phyloP scores from a whole-genome alignment of 83 land plant species.

The Diphasiastrum complanatum region DNA sequence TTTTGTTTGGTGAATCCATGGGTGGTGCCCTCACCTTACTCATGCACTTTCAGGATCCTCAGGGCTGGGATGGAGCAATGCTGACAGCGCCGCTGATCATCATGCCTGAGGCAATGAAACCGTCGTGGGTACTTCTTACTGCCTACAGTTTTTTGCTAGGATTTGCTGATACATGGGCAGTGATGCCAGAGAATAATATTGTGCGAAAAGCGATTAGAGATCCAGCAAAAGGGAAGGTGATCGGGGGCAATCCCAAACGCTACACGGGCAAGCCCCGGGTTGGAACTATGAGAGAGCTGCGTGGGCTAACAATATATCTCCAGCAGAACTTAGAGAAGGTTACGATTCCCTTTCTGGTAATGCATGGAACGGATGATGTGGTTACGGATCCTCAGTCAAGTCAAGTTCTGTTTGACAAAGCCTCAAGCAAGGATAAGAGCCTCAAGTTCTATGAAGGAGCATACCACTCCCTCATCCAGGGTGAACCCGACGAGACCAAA shows the following conservation, averaged over 20 bases:
- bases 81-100: slow-evolving; percentile 80
- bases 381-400: slow-evolving; percentile 22
- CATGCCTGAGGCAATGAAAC: slow-evolving; percentile 68
- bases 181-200: slow-evolving; percentile 71
- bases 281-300: slow-evolving; percentile 80
- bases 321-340: slow-evolving; percentile 37
- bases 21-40: slow-evolving; percentile 66
- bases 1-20: slow-evolving; percentile 86
- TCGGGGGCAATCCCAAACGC: slow-evolving; percentile 57
- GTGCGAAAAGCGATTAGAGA: slow-evolving; percentile 67
- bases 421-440: slow-evolving; percentile 21
- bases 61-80: slow-evolving; percentile 75
- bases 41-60: slow-evolving; percentile 66
- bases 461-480: slow-evolving; percentile 33
- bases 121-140: slow-evolving; percentile 50
- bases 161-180: slow-evolving; percentile 71
- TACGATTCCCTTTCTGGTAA: slow-evolving; percentile 52
- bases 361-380: slow-evolving; percentile 71
- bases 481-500: slow-evolving; percentile 17
- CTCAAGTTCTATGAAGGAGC: slow-evolving; percentile 32
- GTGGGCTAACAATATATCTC: slow-evolving; percentile 41
- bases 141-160: slow-evolving; percentile 62
- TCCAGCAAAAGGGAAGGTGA: slow-evolving; percentile 46
- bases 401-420: slow-evolving; percentile 21
- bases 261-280: slow-evolving; percentile 69